phyloP scores from a whole-genome alignment of 306 rosid species.

The Prunus mira region DNA sequence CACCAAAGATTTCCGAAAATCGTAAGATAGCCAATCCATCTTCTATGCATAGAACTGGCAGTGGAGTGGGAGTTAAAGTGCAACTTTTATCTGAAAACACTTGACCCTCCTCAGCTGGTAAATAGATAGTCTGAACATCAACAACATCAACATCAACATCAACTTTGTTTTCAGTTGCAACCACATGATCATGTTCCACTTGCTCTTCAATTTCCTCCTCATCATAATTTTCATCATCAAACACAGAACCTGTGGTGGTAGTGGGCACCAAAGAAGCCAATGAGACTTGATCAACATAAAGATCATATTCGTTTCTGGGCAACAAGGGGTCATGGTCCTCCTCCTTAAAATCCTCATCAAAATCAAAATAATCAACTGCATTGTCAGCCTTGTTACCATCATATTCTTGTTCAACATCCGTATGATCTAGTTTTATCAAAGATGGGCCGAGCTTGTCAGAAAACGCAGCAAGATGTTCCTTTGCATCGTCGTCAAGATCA shows the following conservation, averaged over 20 bases:
- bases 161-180: slow-evolving; percentile 11
- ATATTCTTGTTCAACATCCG: slow-evolving; percentile 66
- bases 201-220: slow-evolving; percentile 61
- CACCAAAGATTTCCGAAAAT: slow-evolving; percentile 79
- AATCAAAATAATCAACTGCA: slow-evolving; percentile 85
- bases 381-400: slow-evolving; percentile 71
- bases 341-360: slow-evolving; percentile 77
- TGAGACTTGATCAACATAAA: slow-evolving; percentile 47
- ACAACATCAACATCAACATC: slow-evolving; percentile 10
- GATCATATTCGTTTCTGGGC: slow-evolving; percentile 51
- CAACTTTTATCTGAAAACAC: slow-evolving; percentile 23
- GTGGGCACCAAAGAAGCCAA: slow-evolving; percentile 28
- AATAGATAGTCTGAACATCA: slow-evolving; percentile 33
- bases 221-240: slow-evolving; percentile 70
- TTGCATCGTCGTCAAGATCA: slow-evolving; percentile 88
- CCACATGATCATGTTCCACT: slow-evolving; percentile 4
- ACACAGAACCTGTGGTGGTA: neutral
- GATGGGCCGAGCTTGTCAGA: slow-evolving; percentile 85
- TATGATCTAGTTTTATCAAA: slow-evolving; percentile 57
- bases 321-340: slow-evolving; percentile 55
- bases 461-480: slow-evolving; percentile 82
- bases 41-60: slow-evolving; percentile 75
- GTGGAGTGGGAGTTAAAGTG: slow-evolving; percentile 25
- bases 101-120: slow-evolving; percentile 37
- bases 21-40: slow-evolving; percentile 67